Evolutionary conservation across 805 yeast genomes (phyloP).

Genomic region (Ogataea wickerhamii): DNA sequence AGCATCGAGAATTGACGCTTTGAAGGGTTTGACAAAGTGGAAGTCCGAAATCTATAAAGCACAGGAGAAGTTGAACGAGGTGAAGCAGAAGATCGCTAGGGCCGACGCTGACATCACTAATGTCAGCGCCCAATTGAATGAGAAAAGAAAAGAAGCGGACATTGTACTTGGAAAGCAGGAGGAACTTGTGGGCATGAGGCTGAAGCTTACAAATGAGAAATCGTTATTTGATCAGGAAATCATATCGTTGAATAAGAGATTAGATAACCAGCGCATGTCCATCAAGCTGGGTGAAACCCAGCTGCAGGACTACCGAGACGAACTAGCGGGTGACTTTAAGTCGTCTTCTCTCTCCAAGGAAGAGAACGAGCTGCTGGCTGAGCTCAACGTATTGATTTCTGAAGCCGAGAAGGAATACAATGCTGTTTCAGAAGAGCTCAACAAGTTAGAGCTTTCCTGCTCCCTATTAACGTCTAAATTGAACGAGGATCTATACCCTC

Average conservation of each 20-base stretch:
- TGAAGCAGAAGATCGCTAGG: constrained; percentile 36
- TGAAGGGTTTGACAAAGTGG: constrained; percentile 54
- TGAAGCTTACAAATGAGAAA: constrained; percentile 40
- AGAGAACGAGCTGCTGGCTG: constrained; percentile 44
- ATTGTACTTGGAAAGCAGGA: constrained; percentile 39
- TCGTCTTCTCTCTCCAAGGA: constrained; percentile 42
- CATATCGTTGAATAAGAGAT: constrained; percentile 32
- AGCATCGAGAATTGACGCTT: constrained; percentile 65
- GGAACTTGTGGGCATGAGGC: constrained; percentile 39
- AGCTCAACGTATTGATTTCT: constrained; percentile 36
- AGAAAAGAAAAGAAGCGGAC: constrained; percentile 40
- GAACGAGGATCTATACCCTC: constrained; percentile 54
- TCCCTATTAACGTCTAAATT: constrained; percentile 53
- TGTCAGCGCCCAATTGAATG: constrained; percentile 42
- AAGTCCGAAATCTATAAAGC: constrained; percentile 43
- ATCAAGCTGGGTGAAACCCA: constrained; percentile 38
- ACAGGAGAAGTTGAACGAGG: constrained; percentile 36
- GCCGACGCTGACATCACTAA: constrained; percentile 52
- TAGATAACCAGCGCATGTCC: constrained; percentile 33
- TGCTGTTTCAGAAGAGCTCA: constrained; percentile 36
- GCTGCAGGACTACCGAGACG: constrained; percentile 42
- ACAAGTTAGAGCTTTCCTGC: constrained; percentile 45
- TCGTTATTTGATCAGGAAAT: constrained; percentile 43
- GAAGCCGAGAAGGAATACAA: constrained; percentile 40
- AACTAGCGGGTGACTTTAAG: constrained; percentile 51